Evolutionary conservation across 805 yeast species (phyloP), one percentile per base, ranked within the genome.

Genomic region (Candida sphagnicola): DNA sequence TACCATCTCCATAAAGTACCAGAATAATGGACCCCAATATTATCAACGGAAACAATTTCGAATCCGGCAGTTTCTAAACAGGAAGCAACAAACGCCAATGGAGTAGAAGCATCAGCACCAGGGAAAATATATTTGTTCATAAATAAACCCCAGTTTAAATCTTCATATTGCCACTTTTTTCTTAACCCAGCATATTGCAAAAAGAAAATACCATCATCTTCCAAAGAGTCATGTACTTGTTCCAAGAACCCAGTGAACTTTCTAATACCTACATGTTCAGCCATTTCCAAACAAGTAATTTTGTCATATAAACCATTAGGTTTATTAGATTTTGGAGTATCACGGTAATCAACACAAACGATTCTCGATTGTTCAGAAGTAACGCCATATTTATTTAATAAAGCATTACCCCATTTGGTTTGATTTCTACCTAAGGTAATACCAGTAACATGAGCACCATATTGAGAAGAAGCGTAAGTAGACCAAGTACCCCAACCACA

Each of bases 401-500:
- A 78, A 33, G 68, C 72, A 53, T 80, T 89, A 57, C 96, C 96
- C 84, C 88, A 88, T 52, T 80, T 76, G 50, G 96, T 88, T 70
- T 88, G 96, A 70, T 88, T 88, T 58, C 74, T 81, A 58, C 96
- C 96, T 46, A 88, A 73, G 31, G 96, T 88, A 53, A 88, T 70
- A 68, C 96, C 96, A 39, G 96, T 88, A 43, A 85, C 95, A 38
- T 76, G 63, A 33, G 96, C 95, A 43, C 90, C 95, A 54, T 82
- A 82, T 57, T 82, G 80, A 45, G 80, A 75, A 2, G 95, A 85
- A 21, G 93, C 89, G 62, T 72, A 87, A 21, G 91, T 74, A 34
- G 95, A 88, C 57, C 90, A 74, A 37, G 96, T 85, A 58, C 96
- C 96, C 96, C 96, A 88, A 51, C 96, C 96, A 65, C 96, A 88